Evolutionary conservation across 2,329 filamentous ascomycete genomes (phyloP).

Genomic region (Cladosporium sp.): DNA sequence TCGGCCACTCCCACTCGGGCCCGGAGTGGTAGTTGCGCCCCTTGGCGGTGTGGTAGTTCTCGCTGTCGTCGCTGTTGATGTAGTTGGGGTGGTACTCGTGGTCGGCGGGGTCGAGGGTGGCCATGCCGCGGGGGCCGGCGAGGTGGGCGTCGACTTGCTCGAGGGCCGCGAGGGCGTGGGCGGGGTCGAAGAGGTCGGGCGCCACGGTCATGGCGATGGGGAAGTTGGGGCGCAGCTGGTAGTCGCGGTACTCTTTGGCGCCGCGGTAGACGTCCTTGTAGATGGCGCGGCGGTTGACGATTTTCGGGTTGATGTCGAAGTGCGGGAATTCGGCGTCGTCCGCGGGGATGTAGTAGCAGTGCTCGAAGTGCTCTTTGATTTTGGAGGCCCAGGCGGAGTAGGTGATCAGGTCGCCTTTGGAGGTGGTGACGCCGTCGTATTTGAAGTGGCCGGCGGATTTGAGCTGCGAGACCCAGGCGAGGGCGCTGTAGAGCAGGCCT

Average conservation of each 20-base stretch:
- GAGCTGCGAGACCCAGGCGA: constrained; percentile 71
- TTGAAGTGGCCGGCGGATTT: constrained; percentile 63
- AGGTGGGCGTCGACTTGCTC: constrained; percentile 72
- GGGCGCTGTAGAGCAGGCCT: constrained; percentile 82
- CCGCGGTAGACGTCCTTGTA: constrained; percentile 97
- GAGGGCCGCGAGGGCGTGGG: constrained; percentile 73
- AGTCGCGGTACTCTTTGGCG: constrained; percentile 94
- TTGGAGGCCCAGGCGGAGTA: constrained; percentile 73
- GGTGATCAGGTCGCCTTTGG: constrained; percentile 49
- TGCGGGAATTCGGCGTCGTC: constrained; percentile 62
- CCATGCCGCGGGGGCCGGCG: constrained; percentile 86
- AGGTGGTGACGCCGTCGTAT: constrained; percentile 60
- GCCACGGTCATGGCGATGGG: constrained; percentile 93
- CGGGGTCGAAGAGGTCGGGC: constrained; percentile 73
- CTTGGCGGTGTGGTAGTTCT: constrained; percentile 85
- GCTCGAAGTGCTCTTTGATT: constrained; percentile 82
- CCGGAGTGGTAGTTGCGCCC: constrained; percentile 97
- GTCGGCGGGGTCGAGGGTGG: constrained; percentile 86
- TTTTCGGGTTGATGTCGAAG: constrained; percentile 71
- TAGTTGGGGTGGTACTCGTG: constrained; percentile 93
- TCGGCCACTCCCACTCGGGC: constrained; percentile 97
- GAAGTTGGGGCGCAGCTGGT: constrained; percentile 92
- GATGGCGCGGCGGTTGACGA: constrained; percentile 87
- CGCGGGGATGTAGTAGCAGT: constrained; percentile 79
- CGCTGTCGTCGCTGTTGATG: constrained; percentile 87